phyloP scores from a whole-genome alignment of 306 rosid species.

The Bauhinia variegata region DNA sequence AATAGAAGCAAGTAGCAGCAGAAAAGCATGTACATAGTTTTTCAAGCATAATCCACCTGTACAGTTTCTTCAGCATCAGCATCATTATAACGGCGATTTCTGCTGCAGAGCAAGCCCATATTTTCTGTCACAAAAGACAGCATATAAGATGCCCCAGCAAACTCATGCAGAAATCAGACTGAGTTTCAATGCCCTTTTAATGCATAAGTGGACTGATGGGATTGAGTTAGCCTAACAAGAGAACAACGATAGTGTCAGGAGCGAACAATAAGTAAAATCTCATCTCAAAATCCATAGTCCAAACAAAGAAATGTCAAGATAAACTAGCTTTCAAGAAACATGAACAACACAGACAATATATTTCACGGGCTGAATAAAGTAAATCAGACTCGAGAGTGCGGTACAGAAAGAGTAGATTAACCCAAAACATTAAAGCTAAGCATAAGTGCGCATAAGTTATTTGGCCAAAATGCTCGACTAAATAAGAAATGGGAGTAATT shows the following conservation, averaged over 20 bases:
- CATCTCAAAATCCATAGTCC: background rate
- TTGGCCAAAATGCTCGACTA: background rate
- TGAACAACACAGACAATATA: background rate
- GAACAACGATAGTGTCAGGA: constrained; percentile 42
- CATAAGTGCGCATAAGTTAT: background rate
- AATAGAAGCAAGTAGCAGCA: background rate
- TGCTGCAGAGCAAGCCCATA: constrained; percentile 97
- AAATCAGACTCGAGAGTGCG: background rate
- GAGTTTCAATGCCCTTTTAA: constrained; percentile 38
- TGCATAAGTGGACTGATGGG: constrained; percentile 29
- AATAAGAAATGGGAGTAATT: background rate
- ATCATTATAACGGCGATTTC: constrained; percentile 67
- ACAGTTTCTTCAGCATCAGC: constrained; percentile 78
- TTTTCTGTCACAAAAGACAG: constrained; percentile 65
- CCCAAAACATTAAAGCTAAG: constrained; percentile 18
- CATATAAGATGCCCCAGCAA: constrained; percentile 73
- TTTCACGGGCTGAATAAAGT: constrained; percentile 12
- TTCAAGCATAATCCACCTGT: constrained; percentile 58
- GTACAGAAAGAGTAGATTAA: background rate
- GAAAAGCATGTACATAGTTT: background rate
- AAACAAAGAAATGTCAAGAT: background rate
- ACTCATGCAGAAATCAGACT: constrained; percentile 47
- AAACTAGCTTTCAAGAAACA: too few species aligned
- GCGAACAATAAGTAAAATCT: constrained; percentile 8
- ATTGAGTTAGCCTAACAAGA: constrained; percentile 53